Evolutionary conservation across 2,329 filamentous ascomycete genomes (phyloP), one percentile per base, ranked within the genome.

Genomic region (Ambrosiella beaveri): DNA sequence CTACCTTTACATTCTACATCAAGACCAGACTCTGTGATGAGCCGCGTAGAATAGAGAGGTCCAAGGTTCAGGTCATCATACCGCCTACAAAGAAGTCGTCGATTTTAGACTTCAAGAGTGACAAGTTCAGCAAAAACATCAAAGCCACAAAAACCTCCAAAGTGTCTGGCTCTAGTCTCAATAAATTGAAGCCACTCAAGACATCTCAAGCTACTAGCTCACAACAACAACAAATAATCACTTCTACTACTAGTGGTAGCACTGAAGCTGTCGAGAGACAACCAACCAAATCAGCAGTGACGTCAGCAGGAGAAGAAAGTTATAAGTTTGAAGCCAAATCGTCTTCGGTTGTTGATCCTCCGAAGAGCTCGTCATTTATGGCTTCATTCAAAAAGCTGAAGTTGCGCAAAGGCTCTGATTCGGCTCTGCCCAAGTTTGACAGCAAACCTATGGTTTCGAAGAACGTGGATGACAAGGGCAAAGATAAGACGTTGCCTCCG

Each of bases 1-100:
- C 82, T 67, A 86, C 80, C 0, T 89, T 89, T 67, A 83, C 80
- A 36, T 89, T 90, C 66, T 89, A 87, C 66, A 77, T 89, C 67
- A 84, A 82, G 62, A 79, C 80, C 57, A 79, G 80, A 64, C 81
- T 77, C 70, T 80, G 74, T 52, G 65, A n/a, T 12, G 57, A 47
- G 13, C 59, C 52, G 13, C 17, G 15, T 15, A 19, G 13, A 38
- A 15, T 4, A 7, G 19, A 12, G 52, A 54, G 15, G 52, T 35
- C 15, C 15, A 54, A 54, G 15, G 15, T 54, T 13, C 40, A 27
- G 15, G 38, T 35, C 7, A 27, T 40, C 15, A 41, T 41, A 9
- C 37, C 52, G 37, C 19, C 38, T 17, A 19, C 13, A 9, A 54
- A 17, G 44, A 47, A 47, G n/a, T 47, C 44, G 44, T 15, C n/a